Evolutionary conservation across 2,329 filamentous ascomycete genomes (phyloP), one percentile per base, ranked within the genome.

Genomic region (Amauroascus verrucosus): DNA sequence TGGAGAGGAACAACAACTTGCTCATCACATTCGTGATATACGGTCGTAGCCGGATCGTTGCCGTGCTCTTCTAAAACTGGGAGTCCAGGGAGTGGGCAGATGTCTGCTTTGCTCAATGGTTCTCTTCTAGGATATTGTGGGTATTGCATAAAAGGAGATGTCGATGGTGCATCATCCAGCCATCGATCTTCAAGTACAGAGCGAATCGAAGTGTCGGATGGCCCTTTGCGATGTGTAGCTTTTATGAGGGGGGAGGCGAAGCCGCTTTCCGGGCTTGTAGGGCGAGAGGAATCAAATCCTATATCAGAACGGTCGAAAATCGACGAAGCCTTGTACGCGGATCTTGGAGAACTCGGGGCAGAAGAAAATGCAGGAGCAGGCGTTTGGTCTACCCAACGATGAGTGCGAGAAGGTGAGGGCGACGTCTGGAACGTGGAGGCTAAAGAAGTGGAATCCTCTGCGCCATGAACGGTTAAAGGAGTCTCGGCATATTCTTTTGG

Each of bases 201-300:
- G 58, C 76, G 71, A 33, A 72, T 70, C 1, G 82, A 82, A 37
- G 75, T 68, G 54, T 79, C 78, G 0, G 83, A 83, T 0, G 72
- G 67, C 9, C 76, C 73, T 61, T 83, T 84, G 44, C 72, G 72
- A 59, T 82, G 78, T 6, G 80, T 80, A 1, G 75, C 74, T 1
- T 77, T 80, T 40, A 85, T 85, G 62, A 80, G 73, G 1, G 88
- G 86, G 20, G 78, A 75, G 76, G 64, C 79, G 46, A 70, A 67
- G 13, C 84, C 73, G 51, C 88, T 95, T 14, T 86, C 83, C 0
- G 93, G 91, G 35, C 90, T 96, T 0, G 82, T 84, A 0, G 90
- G 87, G 46, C 83, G 78, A 9, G 87, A 89, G 2, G 79, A 83
- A 49, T 87, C 84, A 44, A 72, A 74, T 53, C 76, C 77, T 58